Conservation (phyloP, 1,284 basidiomycete species). For the Xerocomus nothofagi region DNA sequence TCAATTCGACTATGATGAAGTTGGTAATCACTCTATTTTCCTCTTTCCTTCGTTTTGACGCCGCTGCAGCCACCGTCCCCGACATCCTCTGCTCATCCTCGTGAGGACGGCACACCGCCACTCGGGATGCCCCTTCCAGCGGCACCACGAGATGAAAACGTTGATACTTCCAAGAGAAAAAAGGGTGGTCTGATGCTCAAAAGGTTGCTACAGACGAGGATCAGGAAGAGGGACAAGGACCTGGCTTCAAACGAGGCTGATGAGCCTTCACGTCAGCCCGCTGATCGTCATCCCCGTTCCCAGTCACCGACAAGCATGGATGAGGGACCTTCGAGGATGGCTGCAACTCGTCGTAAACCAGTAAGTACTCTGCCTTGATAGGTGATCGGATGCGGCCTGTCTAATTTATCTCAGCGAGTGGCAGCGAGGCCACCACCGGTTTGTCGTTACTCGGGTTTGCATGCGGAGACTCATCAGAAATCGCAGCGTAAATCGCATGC, state of each 20-base stretch:
- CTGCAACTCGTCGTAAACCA: not conserved
- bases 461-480: not conserved
- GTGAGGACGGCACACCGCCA: not conserved
- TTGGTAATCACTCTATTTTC: not conserved
- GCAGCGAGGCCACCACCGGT: not conserved
- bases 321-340: not conserved
- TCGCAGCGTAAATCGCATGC: not conserved
- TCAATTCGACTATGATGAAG: not conserved
- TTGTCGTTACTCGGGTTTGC: not conserved
- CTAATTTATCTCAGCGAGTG: not conserved
- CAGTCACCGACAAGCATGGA: not conserved
- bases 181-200: not conserved
- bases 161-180: not conserved
- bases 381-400: not conserved
- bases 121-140: too few species aligned
- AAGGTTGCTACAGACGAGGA: not conserved
- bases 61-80: not conserved
- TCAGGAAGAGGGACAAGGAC: not conserved
- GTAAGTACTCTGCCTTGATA: not conserved
- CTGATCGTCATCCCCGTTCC: not conserved
- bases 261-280: not conserved
- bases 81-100: not conserved
- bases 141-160: too few species aligned
- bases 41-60: not conserved
- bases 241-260: not conserved